A percentile compares a stretch with the other conserved stretches of the same genome.
These are phyloP conservation scores for Paecilomyces fulvus DNA, from an alignment of 2,329 filamentous ascomycete species.

Conservation along the genomic window DNA sequence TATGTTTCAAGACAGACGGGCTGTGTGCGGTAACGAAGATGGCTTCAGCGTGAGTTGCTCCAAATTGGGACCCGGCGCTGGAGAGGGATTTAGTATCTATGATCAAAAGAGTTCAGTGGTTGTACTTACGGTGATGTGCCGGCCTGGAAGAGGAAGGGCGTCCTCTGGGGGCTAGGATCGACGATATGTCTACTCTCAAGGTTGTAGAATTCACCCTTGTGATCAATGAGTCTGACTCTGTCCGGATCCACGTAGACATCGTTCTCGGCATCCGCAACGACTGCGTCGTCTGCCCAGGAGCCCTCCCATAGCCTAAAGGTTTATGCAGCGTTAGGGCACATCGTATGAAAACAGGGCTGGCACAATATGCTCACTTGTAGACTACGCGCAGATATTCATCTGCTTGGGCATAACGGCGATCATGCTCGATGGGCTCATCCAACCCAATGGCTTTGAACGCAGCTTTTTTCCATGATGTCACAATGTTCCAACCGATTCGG, in stretches of 20 bases:
- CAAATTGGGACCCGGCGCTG: conserved; percentile 47
- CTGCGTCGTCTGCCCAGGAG: conserved; percentile 51
- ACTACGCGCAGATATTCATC: conserved; percentile 55
- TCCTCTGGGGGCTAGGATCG: conserved; percentile 49
- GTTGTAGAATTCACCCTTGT: conserved; percentile 48
- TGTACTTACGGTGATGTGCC: conserved; percentile 42
- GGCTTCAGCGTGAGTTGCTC: conserved; percentile 50
- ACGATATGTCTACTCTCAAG: conserved; percentile 42
- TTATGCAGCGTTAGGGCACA: neutral
- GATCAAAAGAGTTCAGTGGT: too few relatives aligned
- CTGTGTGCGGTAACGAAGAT: conserved; percentile 52
- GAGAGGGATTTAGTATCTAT: neutral
- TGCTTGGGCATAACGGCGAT: conserved; percentile 52
- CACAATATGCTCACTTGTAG: conserved; percentile 44
- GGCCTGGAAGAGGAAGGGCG: conserved; percentile 51
- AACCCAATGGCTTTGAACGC: conserved; percentile 56
- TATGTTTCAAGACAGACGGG: conserved; percentile 40
- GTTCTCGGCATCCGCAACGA: conserved; percentile 44
- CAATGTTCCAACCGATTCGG: conserved; percentile 59
- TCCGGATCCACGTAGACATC: conserved; percentile 52
- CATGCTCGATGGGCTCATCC: conserved; percentile 50
- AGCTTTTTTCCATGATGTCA: conserved; percentile 55
- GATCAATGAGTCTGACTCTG: conserved; percentile 53
- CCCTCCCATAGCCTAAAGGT: conserved; percentile 43
- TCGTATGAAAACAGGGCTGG: neutral